Evolutionary conservation across 225 moss, liverwort and hornwort species (phyloP).

Genomic region (Physcomitrium patens): DNA sequence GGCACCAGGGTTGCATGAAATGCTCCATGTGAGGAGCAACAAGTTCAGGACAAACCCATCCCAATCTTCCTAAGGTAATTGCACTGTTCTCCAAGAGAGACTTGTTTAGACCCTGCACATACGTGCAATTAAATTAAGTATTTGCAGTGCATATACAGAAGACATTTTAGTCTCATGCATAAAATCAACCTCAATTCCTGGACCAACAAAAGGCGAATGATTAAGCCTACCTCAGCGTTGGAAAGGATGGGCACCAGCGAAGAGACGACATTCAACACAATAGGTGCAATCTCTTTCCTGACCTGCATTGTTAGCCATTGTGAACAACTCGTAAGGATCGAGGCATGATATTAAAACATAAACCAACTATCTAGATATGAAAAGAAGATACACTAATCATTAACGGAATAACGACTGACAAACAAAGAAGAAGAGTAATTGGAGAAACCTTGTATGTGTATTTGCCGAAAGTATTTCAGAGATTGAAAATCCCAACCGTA

Average conservation of each 20-base stretch:
- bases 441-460: background rate
- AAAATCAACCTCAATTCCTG: constrained; percentile 4
- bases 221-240: constrained; percentile 72
- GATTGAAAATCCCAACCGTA: constrained; percentile 1
- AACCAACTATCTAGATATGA: constrained; percentile 4
- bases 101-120: constrained; percentile 94
- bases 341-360: constrained; percentile 13
- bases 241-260: constrained; percentile 95
- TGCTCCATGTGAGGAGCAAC: constrained; percentile 99
- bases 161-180: constrained; percentile 1
- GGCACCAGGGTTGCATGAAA: constrained; percentile 98
- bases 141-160: constrained; percentile 25
- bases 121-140: constrained; percentile 38
- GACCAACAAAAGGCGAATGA: constrained; percentile 13
- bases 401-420: constrained; percentile 21
- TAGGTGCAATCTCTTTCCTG: constrained; percentile 91
- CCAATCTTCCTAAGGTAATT: constrained; percentile 96
- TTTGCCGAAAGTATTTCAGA: constrained; percentile 17
- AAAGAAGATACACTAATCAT: background rate
- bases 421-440: constrained; percentile 17
- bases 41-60: constrained; percentile 99
- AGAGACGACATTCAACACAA: constrained; percentile 90
- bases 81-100: constrained; percentile 99
- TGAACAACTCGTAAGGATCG: constrained; percentile 25
- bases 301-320: constrained; percentile 61